phyloP scores from a whole-genome alignment of 805 yeast genomes.

The Candida ortonii region DNA sequence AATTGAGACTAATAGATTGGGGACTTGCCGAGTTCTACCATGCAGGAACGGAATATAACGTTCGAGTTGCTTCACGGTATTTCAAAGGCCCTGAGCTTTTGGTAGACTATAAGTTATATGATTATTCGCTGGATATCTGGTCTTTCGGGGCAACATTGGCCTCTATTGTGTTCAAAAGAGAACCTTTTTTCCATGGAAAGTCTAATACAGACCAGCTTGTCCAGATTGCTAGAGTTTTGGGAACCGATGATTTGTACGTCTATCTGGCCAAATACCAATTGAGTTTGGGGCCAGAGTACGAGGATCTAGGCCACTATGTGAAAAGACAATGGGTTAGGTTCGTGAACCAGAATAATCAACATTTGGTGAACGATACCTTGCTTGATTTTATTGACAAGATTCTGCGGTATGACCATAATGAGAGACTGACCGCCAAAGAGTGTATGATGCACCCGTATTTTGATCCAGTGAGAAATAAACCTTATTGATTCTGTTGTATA shows the following conservation, averaged over 20 bases:
- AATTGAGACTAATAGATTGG: slow-evolving; percentile 87
- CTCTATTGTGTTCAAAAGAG: slow-evolving; percentile 83
- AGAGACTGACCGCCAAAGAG: slow-evolving; percentile 83
- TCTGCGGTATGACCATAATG: slow-evolving; percentile 83
- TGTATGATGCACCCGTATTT: slow-evolving; percentile 70
- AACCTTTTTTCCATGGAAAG: slow-evolving; percentile 89
- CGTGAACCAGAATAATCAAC: slow-evolving; percentile 65
- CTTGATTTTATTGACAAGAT: slow-evolving; percentile 79
- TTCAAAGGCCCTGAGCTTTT: slow-evolving; percentile 92
- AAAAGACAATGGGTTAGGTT: slow-evolving; percentile 86
- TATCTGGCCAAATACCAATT: slow-evolving; percentile 73
- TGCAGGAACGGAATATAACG: slow-evolving; percentile 84
- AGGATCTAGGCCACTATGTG: slow-evolving; percentile 70
- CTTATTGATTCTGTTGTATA: slow-evolving; percentile 3
- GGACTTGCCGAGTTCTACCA: slow-evolving; percentile 94
- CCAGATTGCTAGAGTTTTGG: slow-evolving; percentile 83
- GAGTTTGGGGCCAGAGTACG: slow-evolving; percentile 69
- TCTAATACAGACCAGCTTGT: slow-evolving; percentile 89
- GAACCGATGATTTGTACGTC: slow-evolving; percentile 72
- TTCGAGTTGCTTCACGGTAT: slow-evolving; percentile 88
- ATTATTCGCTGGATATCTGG: slow-evolving; percentile 91
- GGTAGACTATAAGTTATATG: slow-evolving; percentile 83
- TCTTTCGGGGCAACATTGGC: slow-evolving; percentile 92
- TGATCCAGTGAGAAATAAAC: slow-evolving; percentile 26
- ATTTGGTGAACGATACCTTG: slow-evolving; percentile 66